A percentile compares a stretch with the other conserved stretches of the same genome.
Evolutionary conservation across 768 basidiomycete species (phyloP).

Genomic region (Hortiboletus flavorubellus): DNA sequence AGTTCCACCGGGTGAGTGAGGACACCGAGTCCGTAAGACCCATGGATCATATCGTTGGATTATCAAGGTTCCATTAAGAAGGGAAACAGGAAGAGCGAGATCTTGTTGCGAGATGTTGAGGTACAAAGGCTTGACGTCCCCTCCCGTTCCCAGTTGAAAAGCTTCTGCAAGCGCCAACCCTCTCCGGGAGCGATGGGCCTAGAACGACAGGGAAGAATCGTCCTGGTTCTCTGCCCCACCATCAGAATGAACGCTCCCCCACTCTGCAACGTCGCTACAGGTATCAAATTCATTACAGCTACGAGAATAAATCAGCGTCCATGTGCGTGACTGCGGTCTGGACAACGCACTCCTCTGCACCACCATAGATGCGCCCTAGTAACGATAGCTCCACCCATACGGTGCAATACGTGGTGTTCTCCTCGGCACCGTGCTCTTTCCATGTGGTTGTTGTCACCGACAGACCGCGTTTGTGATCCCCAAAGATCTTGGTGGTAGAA

Average conservation of each 20-base stretch:
- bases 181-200: too few relatives aligned
- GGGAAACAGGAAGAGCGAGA: conserved; percentile 95
- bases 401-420: background rate
- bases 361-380: background rate
- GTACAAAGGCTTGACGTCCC: conserved; percentile 34
- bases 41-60: background rate
- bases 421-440: background rate
- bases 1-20: conserved; percentile 78
- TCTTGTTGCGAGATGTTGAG: conserved; percentile 88
- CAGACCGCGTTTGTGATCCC: background rate
- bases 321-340: too few relatives aligned
- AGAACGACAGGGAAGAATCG: too few relatives aligned
- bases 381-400: background rate
- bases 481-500: background rate
- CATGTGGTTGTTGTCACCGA: background rate
- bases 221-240: too few relatives aligned
- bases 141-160: background rate
- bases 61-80: conserved; percentile 84
- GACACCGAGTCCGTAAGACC: too few relatives aligned
- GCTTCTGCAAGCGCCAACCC: conserved; percentile 40
- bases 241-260: too few relatives aligned
- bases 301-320: background rate
- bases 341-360: background rate
- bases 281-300: too few relatives aligned
- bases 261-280: too few relatives aligned